phyloP scores from a whole-genome alignment of 2,329 filamentous ascomycete species.

The Coccinonectria pachysandricola region DNA sequence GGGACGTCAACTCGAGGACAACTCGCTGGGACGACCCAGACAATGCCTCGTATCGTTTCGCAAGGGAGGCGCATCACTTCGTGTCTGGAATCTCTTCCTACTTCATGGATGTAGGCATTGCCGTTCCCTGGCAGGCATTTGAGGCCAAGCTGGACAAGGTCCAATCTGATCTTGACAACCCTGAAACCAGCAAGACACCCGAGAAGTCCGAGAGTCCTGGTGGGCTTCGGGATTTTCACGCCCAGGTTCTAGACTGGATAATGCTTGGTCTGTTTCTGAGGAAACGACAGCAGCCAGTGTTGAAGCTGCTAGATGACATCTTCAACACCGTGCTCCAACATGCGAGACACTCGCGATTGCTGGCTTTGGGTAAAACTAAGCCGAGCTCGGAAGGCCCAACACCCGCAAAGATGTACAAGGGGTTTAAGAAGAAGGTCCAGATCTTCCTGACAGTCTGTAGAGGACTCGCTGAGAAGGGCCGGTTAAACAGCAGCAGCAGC shows the following conservation, averaged over 20 bases:
- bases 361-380: slow-evolving; percentile 21
- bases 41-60: slow-evolving; percentile 46
- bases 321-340: slow-evolving; percentile 65
- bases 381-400: slow-evolving; percentile 9
- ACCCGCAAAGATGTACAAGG: slow-evolving; percentile 43
- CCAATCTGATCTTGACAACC: slow-evolving; percentile 42
- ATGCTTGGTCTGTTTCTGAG: slow-evolving; percentile 63
- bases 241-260: slow-evolving; percentile 63
- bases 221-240: slow-evolving; percentile 58
- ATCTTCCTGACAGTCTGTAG: slow-evolving; percentile 66
- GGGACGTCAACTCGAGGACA: slow-evolving; percentile 37
- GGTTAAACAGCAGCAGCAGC: slow-evolving; percentile 24
- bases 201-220: slow-evolving; percentile 44
- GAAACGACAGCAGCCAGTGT: slow-evolving; percentile 62
- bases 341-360: slow-evolving; percentile 39
- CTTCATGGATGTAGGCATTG: slow-evolving; percentile 70
- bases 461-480: slow-evolving; percentile 54
- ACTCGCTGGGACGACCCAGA: slow-evolving; percentile 26
- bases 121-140: slow-evolving; percentile 62
- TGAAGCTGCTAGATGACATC: slow-evolving; percentile 65
- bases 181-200: slow-evolving; percentile 26
- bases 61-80: slow-evolving; percentile 71
- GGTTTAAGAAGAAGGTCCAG: slow-evolving; percentile 61
- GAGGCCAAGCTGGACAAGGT: slow-evolving; percentile 54
- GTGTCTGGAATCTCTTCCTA: slow-evolving; percentile 63